Conservation (phyloP, 148 eudicot genomes). For the Rhododendron vialii region DNA sequence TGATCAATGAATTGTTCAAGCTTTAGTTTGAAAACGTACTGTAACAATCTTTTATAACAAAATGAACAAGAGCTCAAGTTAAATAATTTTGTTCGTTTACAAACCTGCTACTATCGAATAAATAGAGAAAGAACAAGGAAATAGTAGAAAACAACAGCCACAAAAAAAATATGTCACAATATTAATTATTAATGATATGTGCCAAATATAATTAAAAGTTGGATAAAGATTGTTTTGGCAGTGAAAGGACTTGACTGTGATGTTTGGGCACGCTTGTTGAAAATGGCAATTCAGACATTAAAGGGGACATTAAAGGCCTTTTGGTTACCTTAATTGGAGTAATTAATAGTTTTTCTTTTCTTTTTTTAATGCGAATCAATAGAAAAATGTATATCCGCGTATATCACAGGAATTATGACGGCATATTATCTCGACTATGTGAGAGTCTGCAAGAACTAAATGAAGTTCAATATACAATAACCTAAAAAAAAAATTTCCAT, state of each 20-base stretch:
- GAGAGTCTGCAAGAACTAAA: too few species aligned
- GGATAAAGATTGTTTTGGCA: neutral
- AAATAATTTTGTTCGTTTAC: too few species aligned
- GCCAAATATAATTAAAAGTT: too few species aligned
- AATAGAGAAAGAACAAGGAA: neutral
- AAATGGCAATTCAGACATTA: neutral
- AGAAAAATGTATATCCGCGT: neutral
- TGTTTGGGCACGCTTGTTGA: neutral
- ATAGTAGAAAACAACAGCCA: neutral
- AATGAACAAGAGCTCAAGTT: too few species aligned
- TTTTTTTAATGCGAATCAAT: neutral
- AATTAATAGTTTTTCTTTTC: neutral
- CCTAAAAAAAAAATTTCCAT: too few species aligned
- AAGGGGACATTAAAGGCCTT: neutral
- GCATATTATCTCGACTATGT: too few species aligned
- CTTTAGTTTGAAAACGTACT: too few species aligned
- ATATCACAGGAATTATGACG: too few species aligned
- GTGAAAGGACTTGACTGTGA: neutral
- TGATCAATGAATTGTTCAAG: too few species aligned
- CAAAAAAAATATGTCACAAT: neutral
- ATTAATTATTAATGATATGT: neutral
- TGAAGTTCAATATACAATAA: too few species aligned
- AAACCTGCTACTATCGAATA: neutral
- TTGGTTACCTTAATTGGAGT: neutral
- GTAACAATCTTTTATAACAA: too few species aligned